phyloP scores from a whole-genome alignment of 2,329 filamentous ascomycete species.

The Magnaporthiopsis incrustans region DNA sequence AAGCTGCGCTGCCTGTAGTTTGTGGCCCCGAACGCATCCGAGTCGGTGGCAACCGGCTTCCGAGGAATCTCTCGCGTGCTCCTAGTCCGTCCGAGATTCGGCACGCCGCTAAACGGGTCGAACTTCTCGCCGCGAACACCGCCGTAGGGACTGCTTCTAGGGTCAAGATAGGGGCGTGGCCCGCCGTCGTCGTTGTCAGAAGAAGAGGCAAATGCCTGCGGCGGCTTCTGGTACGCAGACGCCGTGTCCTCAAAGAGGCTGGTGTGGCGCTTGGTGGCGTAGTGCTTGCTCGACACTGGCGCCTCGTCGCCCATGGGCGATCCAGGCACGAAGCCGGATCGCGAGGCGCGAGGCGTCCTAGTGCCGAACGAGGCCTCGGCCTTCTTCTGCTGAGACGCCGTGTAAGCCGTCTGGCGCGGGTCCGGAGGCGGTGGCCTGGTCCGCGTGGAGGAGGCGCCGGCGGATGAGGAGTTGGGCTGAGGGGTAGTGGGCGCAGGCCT shows the following conservation, averaged over 20 bases:
- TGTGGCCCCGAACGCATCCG: conserved; percentile 11
- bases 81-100: conserved; percentile 33
- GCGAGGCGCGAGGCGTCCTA: conserved; percentile 21
- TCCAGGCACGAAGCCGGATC: conserved; percentile 40
- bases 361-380: conserved; percentile 47
- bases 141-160: conserved; percentile 49
- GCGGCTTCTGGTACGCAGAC: conserved; percentile 10
- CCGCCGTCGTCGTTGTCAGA: conserved; percentile 35
- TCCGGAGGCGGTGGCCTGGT: conserved; percentile 18
- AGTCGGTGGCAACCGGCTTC: conserved; percentile 12
- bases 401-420: conserved; percentile 28
- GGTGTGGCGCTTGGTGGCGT: conserved; percentile 24
- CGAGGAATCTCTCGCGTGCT: conserved; percentile 33
- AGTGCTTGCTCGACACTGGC: conserved; percentile 42
- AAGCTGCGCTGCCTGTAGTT: conserved; percentile 22
- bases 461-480: neutral
- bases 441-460: neutral
- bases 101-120: conserved; percentile 40
- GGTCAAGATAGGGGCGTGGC: conserved; percentile 36
- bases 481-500: conserved; percentile 15
- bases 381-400: conserved; percentile 44
- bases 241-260: conserved; percentile 18
- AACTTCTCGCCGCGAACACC: conserved; percentile 50
- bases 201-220: conserved; percentile 11
- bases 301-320: conserved; percentile 46